Percentiles rank a stretch among this genome's conserved stretches.
These are phyloP conservation scores for Trichocomaceae sp. DNA, from an alignment of 2,329 filamentous ascomycete species.

Conservation along the genomic window DNA sequence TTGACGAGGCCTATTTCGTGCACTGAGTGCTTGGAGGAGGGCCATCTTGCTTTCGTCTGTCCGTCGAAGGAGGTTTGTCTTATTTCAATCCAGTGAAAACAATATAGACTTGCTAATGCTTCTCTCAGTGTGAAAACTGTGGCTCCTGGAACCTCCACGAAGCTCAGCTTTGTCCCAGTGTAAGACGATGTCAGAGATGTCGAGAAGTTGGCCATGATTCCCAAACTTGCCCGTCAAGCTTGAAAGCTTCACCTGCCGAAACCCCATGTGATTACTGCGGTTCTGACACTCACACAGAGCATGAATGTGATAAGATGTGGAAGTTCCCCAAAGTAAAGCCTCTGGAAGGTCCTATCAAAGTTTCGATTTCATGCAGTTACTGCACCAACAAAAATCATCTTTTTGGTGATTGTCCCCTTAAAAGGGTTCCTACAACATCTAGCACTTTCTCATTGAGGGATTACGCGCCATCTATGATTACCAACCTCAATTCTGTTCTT, in stretches of 20 bases:
- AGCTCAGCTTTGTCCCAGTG: slow-evolving; percentile 34
- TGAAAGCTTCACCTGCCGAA: slow-evolving; percentile 48
- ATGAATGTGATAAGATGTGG: slow-evolving; percentile 56
- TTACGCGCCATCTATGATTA: slow-evolving; percentile 31
- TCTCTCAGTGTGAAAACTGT: slow-evolving; percentile 37
- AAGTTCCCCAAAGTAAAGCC: slow-evolving; percentile 27
- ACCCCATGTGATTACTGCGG: slow-evolving; percentile 57
- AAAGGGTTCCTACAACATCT: slow-evolving; percentile 22
- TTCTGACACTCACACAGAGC: slow-evolving; percentile 52
- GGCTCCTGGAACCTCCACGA: slow-evolving; percentile 35
- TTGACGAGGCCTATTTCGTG: slow-evolving; percentile 38
- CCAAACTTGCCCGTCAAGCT: slow-evolving; percentile 50
- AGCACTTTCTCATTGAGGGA: slow-evolving; percentile 36
- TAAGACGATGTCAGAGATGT: slow-evolving; percentile 49
- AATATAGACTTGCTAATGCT: slow-evolving; percentile 1
- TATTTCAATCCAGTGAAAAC: background rate
- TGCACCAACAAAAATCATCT: slow-evolving; percentile 40
- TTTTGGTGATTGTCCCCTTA: slow-evolving; percentile 39
- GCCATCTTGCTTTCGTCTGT: slow-evolving; percentile 39
- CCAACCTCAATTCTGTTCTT: slow-evolving; percentile 31
- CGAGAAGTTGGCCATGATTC: slow-evolving; percentile 55
- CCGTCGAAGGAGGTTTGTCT: slow-evolving; percentile 36
- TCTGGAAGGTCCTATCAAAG: slow-evolving; percentile 25
- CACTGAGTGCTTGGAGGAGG: slow-evolving; percentile 36
- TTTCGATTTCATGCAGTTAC: slow-evolving; percentile 40